Conservation (phyloP, 2,329 filamentous ascomycete genomes). For the Sarocladium strictum region DNA sequence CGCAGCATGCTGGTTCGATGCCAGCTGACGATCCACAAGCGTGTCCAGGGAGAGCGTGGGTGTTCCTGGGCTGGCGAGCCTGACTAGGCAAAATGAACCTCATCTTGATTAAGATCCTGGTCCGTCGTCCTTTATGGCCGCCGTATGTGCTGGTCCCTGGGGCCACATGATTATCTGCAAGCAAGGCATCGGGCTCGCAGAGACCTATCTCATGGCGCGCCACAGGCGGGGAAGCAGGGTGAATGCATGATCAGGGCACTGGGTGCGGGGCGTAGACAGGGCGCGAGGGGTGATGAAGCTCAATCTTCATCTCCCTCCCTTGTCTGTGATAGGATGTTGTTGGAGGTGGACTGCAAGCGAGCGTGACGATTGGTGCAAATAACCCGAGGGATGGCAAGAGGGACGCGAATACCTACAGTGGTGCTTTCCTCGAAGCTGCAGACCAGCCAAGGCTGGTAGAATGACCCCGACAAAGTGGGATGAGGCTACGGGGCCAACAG, state of each 20-base stretch:
- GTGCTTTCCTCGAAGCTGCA: neutral
- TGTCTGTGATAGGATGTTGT: neutral
- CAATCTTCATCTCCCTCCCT: constrained; percentile 5
- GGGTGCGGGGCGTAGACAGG: neutral
- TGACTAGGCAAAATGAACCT: neutral
- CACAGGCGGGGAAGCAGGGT: neutral
- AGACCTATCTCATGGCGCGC: neutral
- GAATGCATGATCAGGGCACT: neutral
- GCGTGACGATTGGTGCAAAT: constrained; percentile 1
- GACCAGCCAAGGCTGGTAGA: neutral
- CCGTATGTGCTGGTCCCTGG: too few species aligned
- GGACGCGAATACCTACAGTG: neutral
- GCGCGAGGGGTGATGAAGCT: neutral
- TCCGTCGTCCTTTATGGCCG: neutral
- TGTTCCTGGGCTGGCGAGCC: neutral
- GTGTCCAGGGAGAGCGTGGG: neutral
- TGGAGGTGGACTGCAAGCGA: neutral
- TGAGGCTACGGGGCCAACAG: neutral
- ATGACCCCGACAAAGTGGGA: neutral
- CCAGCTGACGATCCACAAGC: constrained; percentile 3
- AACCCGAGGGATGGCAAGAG: neutral
- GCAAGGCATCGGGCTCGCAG: too few species aligned
- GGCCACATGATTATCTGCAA: too few species aligned
- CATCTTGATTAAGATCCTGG: neutral
- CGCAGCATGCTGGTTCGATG: neutral